Evolutionary conservation across 2,329 filamentous ascomycete genomes (phyloP).

Genomic region (Fusarium verticillioides): DNA sequence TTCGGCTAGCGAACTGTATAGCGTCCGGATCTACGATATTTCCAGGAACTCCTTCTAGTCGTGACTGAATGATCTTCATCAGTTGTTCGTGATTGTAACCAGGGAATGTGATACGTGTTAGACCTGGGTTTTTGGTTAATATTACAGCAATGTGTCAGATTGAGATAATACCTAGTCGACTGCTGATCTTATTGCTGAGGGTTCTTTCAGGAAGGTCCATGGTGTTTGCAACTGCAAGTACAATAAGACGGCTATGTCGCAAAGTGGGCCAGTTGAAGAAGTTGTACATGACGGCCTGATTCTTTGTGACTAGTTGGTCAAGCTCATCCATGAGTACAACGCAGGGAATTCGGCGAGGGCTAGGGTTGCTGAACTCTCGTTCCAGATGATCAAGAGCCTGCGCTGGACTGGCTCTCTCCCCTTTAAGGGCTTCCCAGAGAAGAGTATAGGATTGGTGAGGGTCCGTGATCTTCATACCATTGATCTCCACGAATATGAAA

Average conservation of each 20-base stretch:
- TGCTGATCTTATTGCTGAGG: conserved; percentile 98
- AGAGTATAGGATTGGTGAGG: conserved; percentile 96
- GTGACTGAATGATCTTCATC: conserved; percentile 97
- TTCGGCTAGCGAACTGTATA: conserved; percentile 94
- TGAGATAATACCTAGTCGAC: conserved; percentile 70
- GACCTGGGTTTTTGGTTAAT: conserved; percentile 54
- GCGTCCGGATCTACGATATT: conserved; percentile 93
- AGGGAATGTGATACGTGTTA: conserved; percentile 95
- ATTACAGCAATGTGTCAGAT: neutral
- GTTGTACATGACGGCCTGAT: conserved; percentile 99
- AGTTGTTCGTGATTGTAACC: conserved; percentile 97
- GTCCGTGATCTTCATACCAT: conserved; percentile 99
- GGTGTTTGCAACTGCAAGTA: conserved; percentile 96
- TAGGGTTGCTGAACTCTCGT: conserved; percentile 91
- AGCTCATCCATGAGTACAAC: conserved; percentile 99
- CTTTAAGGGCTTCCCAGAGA: conserved; percentile 95
- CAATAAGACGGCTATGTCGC: conserved; percentile 90
- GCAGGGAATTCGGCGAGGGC: conserved; percentile 89
- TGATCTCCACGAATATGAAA: conserved; percentile 99
- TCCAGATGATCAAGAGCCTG: conserved; percentile 93
- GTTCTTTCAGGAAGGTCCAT: conserved; percentile 98
- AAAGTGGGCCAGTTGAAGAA: conserved; percentile 99
- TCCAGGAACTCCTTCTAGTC: conserved; percentile 86
- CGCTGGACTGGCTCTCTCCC: conserved; percentile 89
- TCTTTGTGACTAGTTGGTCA: conserved; percentile 96